Evolutionary conservation across 805 yeast genomes (phyloP), one percentile per base, ranked within the genome.

Genomic region (Babjeviella inositovora): DNA sequence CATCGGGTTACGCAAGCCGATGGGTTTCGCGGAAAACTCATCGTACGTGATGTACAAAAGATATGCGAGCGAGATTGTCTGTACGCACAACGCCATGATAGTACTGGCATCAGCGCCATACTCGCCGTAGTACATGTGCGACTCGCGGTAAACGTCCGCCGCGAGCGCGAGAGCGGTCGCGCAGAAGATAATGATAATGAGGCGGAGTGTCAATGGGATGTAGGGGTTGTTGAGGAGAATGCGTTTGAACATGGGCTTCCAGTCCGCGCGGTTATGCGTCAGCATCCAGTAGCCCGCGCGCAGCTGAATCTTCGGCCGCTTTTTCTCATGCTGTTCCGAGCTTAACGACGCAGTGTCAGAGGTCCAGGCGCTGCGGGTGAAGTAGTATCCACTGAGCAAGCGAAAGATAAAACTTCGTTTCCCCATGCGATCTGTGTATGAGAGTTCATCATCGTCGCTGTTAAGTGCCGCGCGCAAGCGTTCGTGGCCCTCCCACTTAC

Each of bases 11-110:
- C 98, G 62, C 21, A 90, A 56, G 0, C 98, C 98, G 23, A 90
- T 45, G 0, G 97, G 98, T 41, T 81, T 76, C 8, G 95, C 92
- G 13, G 73, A 64, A 46, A 81, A 87, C 46, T 90, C 98, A 45
- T 90, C 97, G 38, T 70, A 71, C 3, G 93, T 70, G 43, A 87
- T 80, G 45, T 80, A 84, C 4, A 72, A 48, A 26, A 84, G 60
- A 41, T 90, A 90, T 0, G 69, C 62, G 13, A 81, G 48, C 3
- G 94, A 93, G 30, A 71, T 56, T 14, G 81, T 54, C 38, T 84
- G 87, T 4, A 87, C 93, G 24, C 70, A 70, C 3, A 90, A 63
- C 4, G 96, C 90, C 93, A 90, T 82, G 21, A 85, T 71, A 0
- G 97, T 80, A 35, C 93, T 74, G 10, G 98, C 76, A 38, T 79